These are phyloP conservation scores for Coemansia sp. DNA, from an alignment of 192 early-diverging fungal genomes.

Conservation along the genomic window DNA sequence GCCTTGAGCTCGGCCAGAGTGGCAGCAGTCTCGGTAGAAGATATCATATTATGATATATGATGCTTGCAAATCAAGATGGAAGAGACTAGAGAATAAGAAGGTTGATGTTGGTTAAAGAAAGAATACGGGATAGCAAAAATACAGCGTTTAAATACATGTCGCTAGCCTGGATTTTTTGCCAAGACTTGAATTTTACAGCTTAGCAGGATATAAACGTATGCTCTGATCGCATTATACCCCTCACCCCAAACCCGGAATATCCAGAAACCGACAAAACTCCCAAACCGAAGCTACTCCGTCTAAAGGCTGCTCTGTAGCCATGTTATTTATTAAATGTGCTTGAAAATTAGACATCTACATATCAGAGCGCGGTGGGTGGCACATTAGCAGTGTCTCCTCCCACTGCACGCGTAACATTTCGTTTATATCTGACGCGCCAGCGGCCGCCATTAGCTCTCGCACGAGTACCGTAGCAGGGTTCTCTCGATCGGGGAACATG, in stretches of 20 bases:
- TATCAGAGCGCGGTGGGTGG: slow-evolving; percentile 15
- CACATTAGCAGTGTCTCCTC: slow-evolving; percentile 28
- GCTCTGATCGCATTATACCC: background rate
- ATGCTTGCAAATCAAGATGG: background rate
- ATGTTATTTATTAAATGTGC: background rate
- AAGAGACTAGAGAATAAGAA: background rate
- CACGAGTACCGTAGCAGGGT: slow-evolving; percentile 10
- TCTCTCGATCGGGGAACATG: slow-evolving; percentile 25
- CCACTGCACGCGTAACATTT: slow-evolving; percentile 32
- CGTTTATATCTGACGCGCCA: slow-evolving; percentile 27
- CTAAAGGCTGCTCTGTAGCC: background rate
- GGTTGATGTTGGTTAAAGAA: background rate
- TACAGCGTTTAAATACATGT: background rate
- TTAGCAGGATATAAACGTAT: too few relatives aligned
- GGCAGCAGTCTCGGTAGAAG: slow-evolving; percentile 1
- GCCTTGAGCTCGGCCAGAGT: background rate
- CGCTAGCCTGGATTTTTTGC: slow-evolving; percentile 1
- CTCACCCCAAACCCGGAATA: background rate
- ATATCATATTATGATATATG: background rate
- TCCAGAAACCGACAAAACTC: background rate
- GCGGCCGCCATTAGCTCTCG: slow-evolving; percentile 35
- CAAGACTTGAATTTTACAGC: background rate
- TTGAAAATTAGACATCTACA: background rate
- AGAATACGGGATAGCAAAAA: too few relatives aligned
- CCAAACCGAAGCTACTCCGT: background rate